A percentile compares a stretch with the other conserved stretches of the same genome.
Conservation (phyloP, 2,329 filamentous ascomycete genomes). For the Monilinia laxa region DNA sequence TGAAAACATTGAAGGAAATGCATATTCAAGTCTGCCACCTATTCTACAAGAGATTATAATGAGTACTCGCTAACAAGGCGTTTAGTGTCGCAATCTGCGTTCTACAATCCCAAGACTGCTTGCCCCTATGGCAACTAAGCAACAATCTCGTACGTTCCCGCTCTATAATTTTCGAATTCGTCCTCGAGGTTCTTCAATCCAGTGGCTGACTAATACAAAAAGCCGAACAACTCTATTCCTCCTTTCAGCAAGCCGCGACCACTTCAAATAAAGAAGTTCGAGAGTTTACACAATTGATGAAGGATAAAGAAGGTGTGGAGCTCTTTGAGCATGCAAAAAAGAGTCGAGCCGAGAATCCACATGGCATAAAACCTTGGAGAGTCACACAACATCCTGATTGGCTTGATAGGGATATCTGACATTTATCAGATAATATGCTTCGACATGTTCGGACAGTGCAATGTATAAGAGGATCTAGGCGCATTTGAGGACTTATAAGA, state of each 20-base stretch:
- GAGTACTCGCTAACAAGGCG: constrained; percentile 6
- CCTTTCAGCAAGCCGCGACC: constrained; percentile 50
- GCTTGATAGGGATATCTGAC: constrained; percentile 42
- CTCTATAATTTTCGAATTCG: neutral
- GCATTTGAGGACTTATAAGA: neutral
- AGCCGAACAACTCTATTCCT: constrained; percentile 53
- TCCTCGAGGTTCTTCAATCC: neutral
- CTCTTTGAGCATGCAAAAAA: constrained; percentile 53
- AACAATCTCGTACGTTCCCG: constrained; percentile 50
- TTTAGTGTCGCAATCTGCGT: constrained; percentile 49
- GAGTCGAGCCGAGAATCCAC: constrained; percentile 55
- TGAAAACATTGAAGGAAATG: constrained; percentile 41
- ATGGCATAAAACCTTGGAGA: constrained; percentile 59
- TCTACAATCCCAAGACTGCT: constrained; percentile 52
- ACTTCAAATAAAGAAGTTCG: constrained; percentile 52
- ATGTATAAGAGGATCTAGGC: constrained; percentile 6
- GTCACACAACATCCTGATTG: constrained; percentile 60
- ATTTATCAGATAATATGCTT: neutral
- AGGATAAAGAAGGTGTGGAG: constrained; percentile 39
- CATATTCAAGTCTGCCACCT: constrained; percentile 39
- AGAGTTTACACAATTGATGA: constrained; percentile 41
- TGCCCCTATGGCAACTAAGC: constrained; percentile 51
- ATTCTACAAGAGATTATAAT: neutral
- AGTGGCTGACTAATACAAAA: constrained; percentile 16
- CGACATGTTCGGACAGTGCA: neutral